Evolutionary conservation across 129 eudicot genomes (phyloP).

Genomic region (Flaveria linearis): DNA sequence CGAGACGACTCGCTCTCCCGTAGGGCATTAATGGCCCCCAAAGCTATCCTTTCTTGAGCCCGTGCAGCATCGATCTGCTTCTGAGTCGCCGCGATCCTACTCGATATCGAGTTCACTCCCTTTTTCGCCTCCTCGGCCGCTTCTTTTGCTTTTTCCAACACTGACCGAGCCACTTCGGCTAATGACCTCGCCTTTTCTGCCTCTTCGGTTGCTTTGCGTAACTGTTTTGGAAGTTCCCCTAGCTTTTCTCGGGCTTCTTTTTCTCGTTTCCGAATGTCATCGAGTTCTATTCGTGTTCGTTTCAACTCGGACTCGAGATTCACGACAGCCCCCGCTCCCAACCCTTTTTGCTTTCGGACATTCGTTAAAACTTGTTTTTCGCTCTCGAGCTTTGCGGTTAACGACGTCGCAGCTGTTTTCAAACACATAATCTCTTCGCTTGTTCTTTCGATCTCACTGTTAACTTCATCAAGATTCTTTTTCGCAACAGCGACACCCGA

Average conservation of each 20-base stretch:
- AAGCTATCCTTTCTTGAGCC: conserved; percentile 76
- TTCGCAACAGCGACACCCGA: conserved; percentile 45
- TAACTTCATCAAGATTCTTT: conserved; percentile 74
- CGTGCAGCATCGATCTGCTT: conserved; percentile 88
- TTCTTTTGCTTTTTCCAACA: conserved; percentile 60
- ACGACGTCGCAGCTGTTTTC: conserved; percentile 65
- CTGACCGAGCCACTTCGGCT: conserved; percentile 51
- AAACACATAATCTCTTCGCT: conserved; percentile 54
- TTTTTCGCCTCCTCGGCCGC: conserved; percentile 64
- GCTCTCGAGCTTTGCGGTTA: conserved; percentile 60
- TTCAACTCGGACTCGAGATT: conserved; percentile 77
- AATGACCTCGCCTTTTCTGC: conserved; percentile 59
- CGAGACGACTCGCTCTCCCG: conserved; percentile 66
- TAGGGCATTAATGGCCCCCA: conserved; percentile 69
- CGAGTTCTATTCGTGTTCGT: conserved; percentile 54
- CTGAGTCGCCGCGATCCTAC: conserved; percentile 55
- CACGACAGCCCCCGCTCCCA: conserved; percentile 75
- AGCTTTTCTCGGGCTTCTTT: conserved; percentile 69
- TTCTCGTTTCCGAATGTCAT: conserved; percentile 50
- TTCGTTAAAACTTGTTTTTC: conserved; percentile 58
- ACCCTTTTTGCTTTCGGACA: conserved; percentile 73
- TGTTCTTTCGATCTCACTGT: conserved; percentile 54
- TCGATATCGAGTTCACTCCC: conserved; percentile 53
- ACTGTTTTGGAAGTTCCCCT: conserved; percentile 66
- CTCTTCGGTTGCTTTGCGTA: conserved; percentile 67